Conservation (phyloP, 257 asterid species). For the Forsythia suspensa region DNA sequence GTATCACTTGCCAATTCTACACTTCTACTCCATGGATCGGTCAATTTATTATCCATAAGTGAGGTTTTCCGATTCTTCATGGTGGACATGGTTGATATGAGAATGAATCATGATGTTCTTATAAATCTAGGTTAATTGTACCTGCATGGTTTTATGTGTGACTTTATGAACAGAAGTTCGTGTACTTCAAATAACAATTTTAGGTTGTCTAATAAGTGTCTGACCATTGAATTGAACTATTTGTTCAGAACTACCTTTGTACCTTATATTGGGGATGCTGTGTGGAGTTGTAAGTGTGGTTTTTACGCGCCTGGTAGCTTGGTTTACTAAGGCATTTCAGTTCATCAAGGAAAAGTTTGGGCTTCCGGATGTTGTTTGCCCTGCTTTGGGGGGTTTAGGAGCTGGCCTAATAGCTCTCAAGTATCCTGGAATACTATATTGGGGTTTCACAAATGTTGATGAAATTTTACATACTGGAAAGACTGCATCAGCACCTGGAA, state of each 20-base stretch:
- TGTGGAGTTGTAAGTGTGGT: slow-evolving; percentile 97
- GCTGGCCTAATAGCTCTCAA: slow-evolving; percentile 95
- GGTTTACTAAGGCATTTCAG: slow-evolving; percentile 74
- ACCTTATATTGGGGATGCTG: slow-evolving; percentile 92
- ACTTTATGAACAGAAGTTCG: no score
- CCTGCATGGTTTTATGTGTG: background rate
- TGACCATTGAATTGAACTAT: slow-evolving; percentile 19
- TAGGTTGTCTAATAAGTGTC: slow-evolving; percentile 22
- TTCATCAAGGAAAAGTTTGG: slow-evolving; percentile 67
- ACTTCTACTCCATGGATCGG: no score
- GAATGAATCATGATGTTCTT: background rate
- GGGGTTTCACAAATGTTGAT: slow-evolving; percentile 99
- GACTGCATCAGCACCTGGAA: slow-evolving; percentile 98
- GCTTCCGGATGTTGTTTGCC: slow-evolving; percentile 85
- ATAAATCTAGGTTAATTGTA: no score
- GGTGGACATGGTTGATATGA: background rate
- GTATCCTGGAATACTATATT: slow-evolving; percentile 91
- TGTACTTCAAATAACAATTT: background rate
- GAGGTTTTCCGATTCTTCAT: background rate
- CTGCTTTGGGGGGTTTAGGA: slow-evolving; percentile 97
- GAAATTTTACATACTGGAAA: slow-evolving; percentile 96
- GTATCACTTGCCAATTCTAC: no score
- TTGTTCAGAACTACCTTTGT: slow-evolving; percentile 76
- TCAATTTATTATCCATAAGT: no score
- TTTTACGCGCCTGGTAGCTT: slow-evolving; percentile 70